Evolutionary conservation across 352 stramenopile species (phyloP), one percentile per base, ranked within the genome.

Genomic region (Pythium insidiosum): DNA sequence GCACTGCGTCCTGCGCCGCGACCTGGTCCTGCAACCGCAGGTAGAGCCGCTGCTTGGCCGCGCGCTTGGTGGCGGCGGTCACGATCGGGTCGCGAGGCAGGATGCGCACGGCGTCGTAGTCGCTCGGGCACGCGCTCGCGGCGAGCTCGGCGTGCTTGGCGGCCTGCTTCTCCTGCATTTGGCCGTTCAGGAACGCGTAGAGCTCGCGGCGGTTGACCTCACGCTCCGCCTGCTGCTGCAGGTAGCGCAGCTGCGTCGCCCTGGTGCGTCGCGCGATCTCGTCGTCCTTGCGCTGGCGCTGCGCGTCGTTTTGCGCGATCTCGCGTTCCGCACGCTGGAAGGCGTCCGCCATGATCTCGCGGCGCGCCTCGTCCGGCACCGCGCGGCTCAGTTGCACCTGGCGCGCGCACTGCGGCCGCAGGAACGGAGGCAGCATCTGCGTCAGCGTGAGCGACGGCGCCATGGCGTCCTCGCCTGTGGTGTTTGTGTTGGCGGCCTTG

Each of bases 1-100:
- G 51, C 3, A 79, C 58, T 33, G 56, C 52, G 18, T 58, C 55
- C 34, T 75, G 76, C n/a, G 61, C 48, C 2, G 60, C 43, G 13
- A 81, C 69, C 30, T 85, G 73, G 15, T 66, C 58, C 31, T 68
- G 57, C 37, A 85, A 54, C 3, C 61, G 58, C 23, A 57, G 48
- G 26, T 61, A 63, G 6, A 85, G 51, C 38, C 64, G 72, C 23
- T 61, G 31, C 51, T 85, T 83, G 28, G 64, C 48, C 4, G 23
- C 33, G 6, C 47, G 67, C 22, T 55, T 59, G 24, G 56, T 42
- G 2, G 59, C 69, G 5, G 53, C 43, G 13, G 59, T 61, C 5
- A 66, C 31, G 20, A 68, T 29, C 10, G 42, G 43, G 15, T 73
- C 67, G n/a, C 56, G 43, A 7, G 73, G 73, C 20, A 85, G 40